A percentile compares a stretch with the other conserved stretches of the same genome.
phyloP scores from a whole-genome alignment of 2,329 filamentous ascomycete genomes.

The Phoma sp. region DNA sequence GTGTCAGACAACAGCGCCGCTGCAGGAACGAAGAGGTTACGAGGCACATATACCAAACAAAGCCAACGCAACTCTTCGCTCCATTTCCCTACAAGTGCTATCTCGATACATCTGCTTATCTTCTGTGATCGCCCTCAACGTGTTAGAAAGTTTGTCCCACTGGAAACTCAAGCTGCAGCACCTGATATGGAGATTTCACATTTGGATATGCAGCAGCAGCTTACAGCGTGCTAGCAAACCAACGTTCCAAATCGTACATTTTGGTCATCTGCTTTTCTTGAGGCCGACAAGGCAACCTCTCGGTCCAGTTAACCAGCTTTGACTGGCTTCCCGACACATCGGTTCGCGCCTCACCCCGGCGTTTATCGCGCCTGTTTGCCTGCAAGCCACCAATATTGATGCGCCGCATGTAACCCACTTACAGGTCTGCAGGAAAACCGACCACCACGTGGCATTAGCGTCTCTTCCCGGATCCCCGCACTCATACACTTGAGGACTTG shows the following conservation, averaged over 20 bases:
- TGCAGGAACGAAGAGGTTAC: neutral
- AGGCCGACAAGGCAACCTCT: neutral
- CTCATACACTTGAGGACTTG: neutral
- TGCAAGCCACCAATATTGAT: conserved; percentile 18
- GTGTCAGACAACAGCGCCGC: neutral
- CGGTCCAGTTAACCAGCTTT: neutral
- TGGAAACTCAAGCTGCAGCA: too few species aligned
- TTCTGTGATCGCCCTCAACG: neutral
- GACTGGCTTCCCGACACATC: neutral
- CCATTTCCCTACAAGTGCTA: neutral
- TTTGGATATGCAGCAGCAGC: neutral
- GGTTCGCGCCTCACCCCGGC: conserved; percentile 2
- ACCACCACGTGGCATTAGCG: conserved; percentile 14
- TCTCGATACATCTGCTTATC: neutral
- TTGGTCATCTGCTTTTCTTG: neutral
- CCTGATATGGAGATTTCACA: too few species aligned
- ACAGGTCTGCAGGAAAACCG: conserved; percentile 1
- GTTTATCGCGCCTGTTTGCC: conserved; percentile 10
- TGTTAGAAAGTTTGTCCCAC: neutral
- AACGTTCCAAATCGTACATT: neutral
- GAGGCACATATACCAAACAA: neutral
- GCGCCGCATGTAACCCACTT: conserved; percentile 1
- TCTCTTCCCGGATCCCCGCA: conserved; percentile 7
- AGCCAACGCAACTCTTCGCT: neutral
- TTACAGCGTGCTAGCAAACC: neutral